Conservation (phyloP, 495 filamentous ascomycete genomes). For the Xylaria palmicola region DNA sequence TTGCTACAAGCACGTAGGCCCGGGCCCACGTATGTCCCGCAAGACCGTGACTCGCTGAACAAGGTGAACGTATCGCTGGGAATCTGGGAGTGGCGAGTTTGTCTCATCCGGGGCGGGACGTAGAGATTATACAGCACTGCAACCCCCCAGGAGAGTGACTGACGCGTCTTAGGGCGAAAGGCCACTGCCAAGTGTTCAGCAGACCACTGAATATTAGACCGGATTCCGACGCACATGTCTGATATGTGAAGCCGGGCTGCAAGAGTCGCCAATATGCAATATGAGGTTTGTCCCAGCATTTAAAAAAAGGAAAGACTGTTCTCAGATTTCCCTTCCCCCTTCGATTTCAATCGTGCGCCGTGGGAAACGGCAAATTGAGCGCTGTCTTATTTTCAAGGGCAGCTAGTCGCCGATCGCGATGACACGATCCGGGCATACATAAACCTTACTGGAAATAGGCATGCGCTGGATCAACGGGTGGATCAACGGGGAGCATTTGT, state of each 20-base stretch:
- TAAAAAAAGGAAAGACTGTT: not conserved
- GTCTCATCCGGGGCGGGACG: not conserved
- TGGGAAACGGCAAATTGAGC: not conserved
- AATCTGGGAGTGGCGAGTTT: not conserved
- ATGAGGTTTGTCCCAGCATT: too few relatives aligned
- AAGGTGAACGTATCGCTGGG: not conserved
- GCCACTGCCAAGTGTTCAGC: not conserved
- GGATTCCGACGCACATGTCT: not conserved
- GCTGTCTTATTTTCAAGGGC: not conserved
- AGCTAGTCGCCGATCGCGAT: conserved; percentile 9
- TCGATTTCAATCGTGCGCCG: not conserved
- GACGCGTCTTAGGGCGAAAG: not conserved
- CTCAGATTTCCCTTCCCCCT: not conserved
- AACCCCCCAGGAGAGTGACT: not conserved
- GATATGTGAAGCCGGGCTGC: too few relatives aligned
- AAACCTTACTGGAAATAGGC: too few relatives aligned
- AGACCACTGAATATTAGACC: too few relatives aligned
- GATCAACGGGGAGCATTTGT: not conserved
- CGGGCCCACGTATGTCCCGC: not conserved
- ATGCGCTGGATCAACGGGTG: not conserved
- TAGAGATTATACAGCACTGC: not conserved
- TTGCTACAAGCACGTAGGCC: not conserved
- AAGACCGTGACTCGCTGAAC: conserved; percentile 7
- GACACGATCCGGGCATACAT: conserved; percentile 6
- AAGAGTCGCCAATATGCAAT: too few relatives aligned